Percentiles rank a stretch among this genome's conserved stretches.
These are phyloP conservation scores for Suillus hirtellus DNA, from an alignment of 768 basidiomycete species.

Conservation along the genomic window DNA sequence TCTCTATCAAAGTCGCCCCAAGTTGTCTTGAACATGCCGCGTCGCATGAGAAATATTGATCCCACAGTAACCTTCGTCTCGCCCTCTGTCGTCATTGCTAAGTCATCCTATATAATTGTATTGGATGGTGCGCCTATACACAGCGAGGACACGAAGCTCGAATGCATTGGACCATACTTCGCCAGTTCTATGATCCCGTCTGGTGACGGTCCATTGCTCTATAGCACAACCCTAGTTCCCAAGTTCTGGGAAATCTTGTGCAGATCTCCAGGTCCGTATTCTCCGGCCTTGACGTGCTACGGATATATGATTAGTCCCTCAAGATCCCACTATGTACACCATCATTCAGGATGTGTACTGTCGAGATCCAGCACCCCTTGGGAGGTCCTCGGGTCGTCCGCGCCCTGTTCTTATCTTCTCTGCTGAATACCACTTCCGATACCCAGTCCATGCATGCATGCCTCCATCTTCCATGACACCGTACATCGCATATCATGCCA, in stretches of 20 bases:
- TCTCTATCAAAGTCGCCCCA: background rate
- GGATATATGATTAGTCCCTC: conserved; percentile 2
- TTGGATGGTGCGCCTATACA: conserved; percentile 37
- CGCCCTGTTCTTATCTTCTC: conserved; percentile 46
- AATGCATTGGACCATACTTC: conserved; percentile 36
- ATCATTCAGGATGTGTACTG: conserved; percentile 63
- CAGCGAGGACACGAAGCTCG: conserved; percentile 29
- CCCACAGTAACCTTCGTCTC: conserved; percentile 69
- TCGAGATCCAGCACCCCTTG: conserved; percentile 20
- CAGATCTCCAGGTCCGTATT: conserved; percentile 47
- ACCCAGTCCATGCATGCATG: conserved; percentile 26
- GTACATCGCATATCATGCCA: background rate
- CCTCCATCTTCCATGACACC: conserved; percentile 20
- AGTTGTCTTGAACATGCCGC: conserved; percentile 35
- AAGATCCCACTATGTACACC: conserved; percentile 66
- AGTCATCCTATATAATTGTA: conserved; percentile 57
- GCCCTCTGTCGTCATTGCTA: conserved; percentile 45
- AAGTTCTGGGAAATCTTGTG: conserved; percentile 66
- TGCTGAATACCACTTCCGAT: conserved; percentile 59
- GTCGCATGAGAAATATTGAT: conserved; percentile 59
- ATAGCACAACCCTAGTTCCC: conserved; percentile 62
- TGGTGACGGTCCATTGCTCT: conserved; percentile 44
- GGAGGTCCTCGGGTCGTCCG: conserved; percentile 21
- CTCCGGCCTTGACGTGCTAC: conserved; percentile 19
- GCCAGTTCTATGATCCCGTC: conserved; percentile 6